phyloP scores from a whole-genome alignment of 495 filamentous ascomycete species.

The Neurospora sp. region DNA sequence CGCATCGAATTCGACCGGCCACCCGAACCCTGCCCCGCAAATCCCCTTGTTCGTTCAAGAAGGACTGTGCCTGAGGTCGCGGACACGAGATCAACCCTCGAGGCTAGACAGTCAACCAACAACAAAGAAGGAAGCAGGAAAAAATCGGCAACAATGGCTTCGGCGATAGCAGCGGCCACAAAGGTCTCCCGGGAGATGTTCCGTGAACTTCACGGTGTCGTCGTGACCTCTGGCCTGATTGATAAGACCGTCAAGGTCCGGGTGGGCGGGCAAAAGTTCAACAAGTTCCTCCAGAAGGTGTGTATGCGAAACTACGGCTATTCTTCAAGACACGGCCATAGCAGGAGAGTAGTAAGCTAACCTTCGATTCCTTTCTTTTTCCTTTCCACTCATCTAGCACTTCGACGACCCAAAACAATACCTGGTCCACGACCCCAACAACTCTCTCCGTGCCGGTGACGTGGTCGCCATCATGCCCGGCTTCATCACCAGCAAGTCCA shows the following conservation, averaged over 20 bases:
- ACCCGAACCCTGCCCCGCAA: background rate
- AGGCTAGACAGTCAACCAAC: background rate
- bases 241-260: slow-evolving; percentile 60
- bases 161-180: slow-evolving; percentile 18
- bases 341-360: background rate
- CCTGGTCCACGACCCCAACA: slow-evolving; percentile 66
- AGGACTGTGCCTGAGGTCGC: background rate
- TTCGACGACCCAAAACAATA: slow-evolving; percentile 36
- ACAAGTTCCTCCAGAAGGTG: slow-evolving; percentile 48
- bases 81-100: background rate
- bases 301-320: background rate
- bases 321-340: background rate
- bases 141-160: slow-evolving; percentile 16
- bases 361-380: background rate
- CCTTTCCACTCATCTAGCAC: slow-evolving; percentile 23
- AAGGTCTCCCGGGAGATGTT: slow-evolving; percentile 13
- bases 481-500: slow-evolving; percentile 50
- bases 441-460: slow-evolving; percentile 66
- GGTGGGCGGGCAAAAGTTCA: slow-evolving; percentile 50
- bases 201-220: slow-evolving; percentile 43
- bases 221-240: slow-evolving; percentile 61
- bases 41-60: background rate
- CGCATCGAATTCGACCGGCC: background rate
- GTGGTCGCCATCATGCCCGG: slow-evolving; percentile 67
- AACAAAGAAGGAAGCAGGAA: background rate